A percentile compares a stretch with the other conserved stretches of the same genome.
Conservation (phyloP, 306 rosid genomes). For the Gynostemma pentaphyllum region DNA sequence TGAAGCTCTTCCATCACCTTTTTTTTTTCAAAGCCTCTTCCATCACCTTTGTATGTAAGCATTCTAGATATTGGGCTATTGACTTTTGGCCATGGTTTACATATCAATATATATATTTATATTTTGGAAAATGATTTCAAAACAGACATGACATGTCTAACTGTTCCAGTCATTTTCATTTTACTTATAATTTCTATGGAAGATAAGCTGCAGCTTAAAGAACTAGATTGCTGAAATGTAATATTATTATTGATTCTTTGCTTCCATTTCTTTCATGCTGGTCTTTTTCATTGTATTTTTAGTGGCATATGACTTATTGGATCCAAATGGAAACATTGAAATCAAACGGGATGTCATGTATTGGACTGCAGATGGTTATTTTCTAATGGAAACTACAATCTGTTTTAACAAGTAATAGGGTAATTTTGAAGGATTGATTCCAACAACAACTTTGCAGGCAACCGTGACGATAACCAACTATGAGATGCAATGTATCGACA, state of each 20-base stretch:
- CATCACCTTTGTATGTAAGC: too few species aligned
- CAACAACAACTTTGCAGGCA: constrained; percentile 43
- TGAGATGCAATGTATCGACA: constrained; percentile 56
- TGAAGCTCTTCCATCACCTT: too few species aligned
- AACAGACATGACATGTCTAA: not conserved
- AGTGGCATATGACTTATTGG: too few species aligned
- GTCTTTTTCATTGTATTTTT: not conserved
- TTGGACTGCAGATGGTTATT: constrained; percentile 29
- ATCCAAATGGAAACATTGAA: constrained; percentile 22
- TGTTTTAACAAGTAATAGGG: too few species aligned
- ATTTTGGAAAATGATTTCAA: not conserved
- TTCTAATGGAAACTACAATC: too few species aligned
- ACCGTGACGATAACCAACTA: constrained; percentile 66
- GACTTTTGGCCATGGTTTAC: too few species aligned
- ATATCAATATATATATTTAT: too few species aligned
- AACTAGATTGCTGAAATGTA: not conserved
- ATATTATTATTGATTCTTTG: not conserved
- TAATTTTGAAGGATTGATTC: too few species aligned
- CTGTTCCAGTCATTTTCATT: not conserved
- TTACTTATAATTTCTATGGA: not conserved
- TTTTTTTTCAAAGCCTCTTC: too few species aligned
- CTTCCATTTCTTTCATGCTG: not conserved
- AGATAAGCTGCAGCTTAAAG: not conserved
- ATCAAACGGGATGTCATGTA: constrained; percentile 26
- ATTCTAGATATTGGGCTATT: too few species aligned